These are phyloP conservation scores for Fusarium liriodendri DNA, from an alignment of 2,329 filamentous ascomycete genomes.

Conservation along the genomic window DNA sequence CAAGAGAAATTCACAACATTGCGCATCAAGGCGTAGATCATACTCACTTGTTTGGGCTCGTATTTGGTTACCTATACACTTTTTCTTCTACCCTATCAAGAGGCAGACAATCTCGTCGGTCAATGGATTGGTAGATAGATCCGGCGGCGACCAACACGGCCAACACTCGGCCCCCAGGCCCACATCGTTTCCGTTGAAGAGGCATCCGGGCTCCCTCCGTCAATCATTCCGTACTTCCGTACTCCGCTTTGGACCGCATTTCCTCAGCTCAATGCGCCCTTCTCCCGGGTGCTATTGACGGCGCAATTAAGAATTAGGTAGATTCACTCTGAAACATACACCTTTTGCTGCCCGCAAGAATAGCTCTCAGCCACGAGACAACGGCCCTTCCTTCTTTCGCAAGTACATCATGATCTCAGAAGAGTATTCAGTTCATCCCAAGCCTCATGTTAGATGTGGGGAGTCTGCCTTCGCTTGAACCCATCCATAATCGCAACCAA, in stretches of 20 bases:
- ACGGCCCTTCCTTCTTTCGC: background rate
- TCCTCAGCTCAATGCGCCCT: background rate
- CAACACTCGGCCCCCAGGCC: background rate
- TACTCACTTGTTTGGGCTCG: background rate
- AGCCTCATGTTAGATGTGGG: background rate
- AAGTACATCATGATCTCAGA: background rate
- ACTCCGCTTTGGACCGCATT: background rate
- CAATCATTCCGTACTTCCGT: background rate
- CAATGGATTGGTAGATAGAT: background rate
- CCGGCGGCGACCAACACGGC: background rate
- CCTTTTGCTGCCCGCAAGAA: background rate
- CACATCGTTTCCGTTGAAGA: background rate
- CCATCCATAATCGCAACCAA: background rate
- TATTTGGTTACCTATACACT: background rate
- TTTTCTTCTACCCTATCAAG: background rate
- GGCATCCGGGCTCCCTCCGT: background rate
- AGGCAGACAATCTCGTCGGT: background rate
- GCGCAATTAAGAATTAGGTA: background rate
- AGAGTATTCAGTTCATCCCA: background rate
- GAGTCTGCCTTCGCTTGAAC: background rate
- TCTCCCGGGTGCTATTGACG: background rate
- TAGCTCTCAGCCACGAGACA: background rate
- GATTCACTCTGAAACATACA: background rate
- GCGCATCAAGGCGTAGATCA: background rate
- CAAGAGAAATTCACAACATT: background rate